Conservation (phyloP, 1,284 basidiomycete species). For the Omphalotus olearius region DNA sequence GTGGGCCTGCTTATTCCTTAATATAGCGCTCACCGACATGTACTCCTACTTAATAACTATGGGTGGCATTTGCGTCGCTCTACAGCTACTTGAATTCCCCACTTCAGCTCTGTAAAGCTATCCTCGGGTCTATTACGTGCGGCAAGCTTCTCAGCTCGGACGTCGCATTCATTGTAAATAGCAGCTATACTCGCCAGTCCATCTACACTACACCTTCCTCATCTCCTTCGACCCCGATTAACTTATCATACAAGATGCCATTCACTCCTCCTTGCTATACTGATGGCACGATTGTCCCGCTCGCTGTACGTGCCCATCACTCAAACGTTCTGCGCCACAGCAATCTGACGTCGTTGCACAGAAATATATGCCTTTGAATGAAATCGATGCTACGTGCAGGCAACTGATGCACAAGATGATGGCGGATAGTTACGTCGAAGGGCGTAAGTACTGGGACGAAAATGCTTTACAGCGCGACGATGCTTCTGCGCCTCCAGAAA, state of each 20-base stretch:
- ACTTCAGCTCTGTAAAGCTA: background rate
- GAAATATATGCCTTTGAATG: background rate
- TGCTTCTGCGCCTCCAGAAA: background rate
- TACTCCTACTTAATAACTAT: background rate
- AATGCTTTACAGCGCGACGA: background rate
- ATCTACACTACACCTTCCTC: too few species aligned
- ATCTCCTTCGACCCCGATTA: background rate
- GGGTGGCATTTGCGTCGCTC: background rate
- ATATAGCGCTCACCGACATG: background rate
- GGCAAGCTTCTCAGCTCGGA: too few species aligned
- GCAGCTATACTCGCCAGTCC: background rate
- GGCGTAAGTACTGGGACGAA: slow-evolving; percentile 3
- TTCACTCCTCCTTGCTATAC: slow-evolving; percentile 2
- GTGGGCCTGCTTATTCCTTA: background rate
- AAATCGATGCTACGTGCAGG: background rate
- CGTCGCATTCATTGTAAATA: too few species aligned
- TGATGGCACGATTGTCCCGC: background rate
- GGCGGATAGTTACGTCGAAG: slow-evolving; percentile 9
- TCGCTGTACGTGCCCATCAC: background rate
- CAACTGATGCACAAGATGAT: slow-evolving; percentile 9
- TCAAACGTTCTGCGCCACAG: too few species aligned
- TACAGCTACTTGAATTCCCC: background rate
- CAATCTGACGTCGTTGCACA: background rate
- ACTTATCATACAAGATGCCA: background rate
- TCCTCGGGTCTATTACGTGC: too few species aligned